Evolutionary conservation across 2,329 filamentous ascomycete genomes (phyloP), one percentile per base, ranked within the genome.

Genomic region (Aspergillus uvarum): DNA sequence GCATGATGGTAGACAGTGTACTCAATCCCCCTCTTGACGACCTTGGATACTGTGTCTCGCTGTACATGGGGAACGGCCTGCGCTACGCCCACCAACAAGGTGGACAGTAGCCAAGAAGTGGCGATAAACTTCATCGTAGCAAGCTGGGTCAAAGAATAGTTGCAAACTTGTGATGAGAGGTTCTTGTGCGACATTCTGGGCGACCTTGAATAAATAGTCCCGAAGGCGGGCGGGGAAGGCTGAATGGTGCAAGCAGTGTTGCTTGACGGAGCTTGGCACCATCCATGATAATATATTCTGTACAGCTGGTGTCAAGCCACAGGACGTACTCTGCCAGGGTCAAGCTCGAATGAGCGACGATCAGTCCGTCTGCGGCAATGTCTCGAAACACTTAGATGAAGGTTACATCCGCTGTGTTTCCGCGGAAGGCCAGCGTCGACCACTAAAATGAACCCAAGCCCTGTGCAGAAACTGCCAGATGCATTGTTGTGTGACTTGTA

Each of bases 1-100:
- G 75, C 75, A 67, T 83, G 80, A 61, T 82, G 76, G 59, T 82
- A 82, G 38, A 82, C 74, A 16, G 75, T 80, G 64, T 79, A 79
- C 4, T 74, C 76, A 35, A 74, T 69, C 6, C 77, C 77, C 68
- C 77, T 63, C 32, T 70, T 69, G 49, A 70, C 62, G 21, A 75
- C 69, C 47, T 69, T 67, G 3, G 72, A 73, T 26, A 63, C 48
- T 6, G 26, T 61, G 22, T 63, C 51, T 12, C 38, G 16, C 19
- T 32, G 31, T 16, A 1, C 48, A 26, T 50, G 48, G 10, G 48
- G 16, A 2, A 26, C 21, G 7, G 50, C 31, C 19, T 24, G 29
- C 14, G 21, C 38, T 16, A 19, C 38, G 16, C 38, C 50, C 11
- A 14, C 32, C 7, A 52, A 26, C 10, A 42, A n/a, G 11, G 51